Conservation (phyloP, 225 moss, liverwort and hornwort species). For the Pleurozium schreberi region DNA sequence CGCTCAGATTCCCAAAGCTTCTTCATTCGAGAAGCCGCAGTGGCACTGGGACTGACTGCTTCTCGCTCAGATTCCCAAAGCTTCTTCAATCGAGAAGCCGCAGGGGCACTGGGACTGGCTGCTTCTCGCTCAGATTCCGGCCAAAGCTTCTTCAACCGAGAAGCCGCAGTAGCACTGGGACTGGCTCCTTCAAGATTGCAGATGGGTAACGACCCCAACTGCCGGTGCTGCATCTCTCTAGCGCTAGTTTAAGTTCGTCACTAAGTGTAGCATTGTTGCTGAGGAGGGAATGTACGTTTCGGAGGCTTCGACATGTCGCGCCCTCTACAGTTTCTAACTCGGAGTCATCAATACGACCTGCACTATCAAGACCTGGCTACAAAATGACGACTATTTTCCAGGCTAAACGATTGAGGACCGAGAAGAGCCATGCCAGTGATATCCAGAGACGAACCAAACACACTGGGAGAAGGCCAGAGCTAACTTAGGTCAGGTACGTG, state of each 20-base stretch:
- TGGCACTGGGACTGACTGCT: background rate
- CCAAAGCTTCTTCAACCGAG: background rate
- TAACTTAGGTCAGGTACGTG: background rate
- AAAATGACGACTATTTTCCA: background rate
- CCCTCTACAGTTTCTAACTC: background rate
- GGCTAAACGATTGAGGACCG: no score
- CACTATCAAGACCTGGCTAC: background rate
- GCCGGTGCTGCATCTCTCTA: background rate
- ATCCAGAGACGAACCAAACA: background rate
- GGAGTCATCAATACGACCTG: background rate
- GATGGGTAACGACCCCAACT: background rate
- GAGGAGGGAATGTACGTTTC: no score
- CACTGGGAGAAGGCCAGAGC: background rate
- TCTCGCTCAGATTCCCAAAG: background rate
- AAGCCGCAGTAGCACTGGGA: background rate
- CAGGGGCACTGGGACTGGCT: background rate
- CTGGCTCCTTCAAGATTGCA: background rate
- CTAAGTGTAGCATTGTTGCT: background rate
- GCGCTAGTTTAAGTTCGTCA: background rate
- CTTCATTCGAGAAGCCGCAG: background rate
- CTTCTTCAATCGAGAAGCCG: background rate
- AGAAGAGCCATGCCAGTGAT: background rate
- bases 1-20: background rate
- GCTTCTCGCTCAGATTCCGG: background rate
- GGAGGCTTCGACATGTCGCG: background rate